Base-by-base conservation (phyloP, 1,284 basidiomycete species). In the Stygiomarasmius scandens region DNA sequence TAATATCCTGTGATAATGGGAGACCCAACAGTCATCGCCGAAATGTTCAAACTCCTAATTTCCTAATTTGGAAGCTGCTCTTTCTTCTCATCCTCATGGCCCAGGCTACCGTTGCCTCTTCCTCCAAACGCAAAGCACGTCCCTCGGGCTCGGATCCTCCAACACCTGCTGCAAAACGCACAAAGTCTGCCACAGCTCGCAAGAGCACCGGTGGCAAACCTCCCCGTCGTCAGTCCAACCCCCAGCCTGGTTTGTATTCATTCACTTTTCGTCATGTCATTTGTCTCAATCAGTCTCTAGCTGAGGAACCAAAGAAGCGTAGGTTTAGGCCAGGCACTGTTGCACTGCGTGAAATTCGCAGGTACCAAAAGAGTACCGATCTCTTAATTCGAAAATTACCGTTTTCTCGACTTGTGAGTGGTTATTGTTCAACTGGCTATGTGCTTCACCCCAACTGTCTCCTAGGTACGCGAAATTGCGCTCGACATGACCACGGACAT, bases 391-490 rank as follows among this genome's bases (percentile, higher is more conserved):
- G 86, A 63, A 95, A 92, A 71, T 80, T 97, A 47, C 95, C 95
- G 0, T 98, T 98, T 71, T 90, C 93, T 49, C 90, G 95, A 64
- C 78, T 97, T 66, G 95, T 97, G 67, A 67, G 90, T 16, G 49
- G 45, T 14, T 53, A 16, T 16, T 23, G 22, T 59, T 3, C 29
- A 22, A 19, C 11, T 5, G 36, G 46, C 41, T 41, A 24, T 50
- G 44, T 36, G 50, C 49, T 47, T 55, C 55, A 62, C 20, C 53
- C 61, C 20, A 54, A 34, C 46, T 11, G 38, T 24, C 32, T 63
- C 96, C 32, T 63, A 96, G 95, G 93, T 97, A 50, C 89, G 94
- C 61, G 95, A 98, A 76, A 93, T 97, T 61, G 92, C 95, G 2
- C 64, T 87, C 68, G 91, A 95, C 68, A 88, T 95, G 86, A 87